These are phyloP conservation scores for Naganishia cerealis DNA, from an alignment of 1,284 basidiomycete genomes.

Conservation along the genomic window DNA sequence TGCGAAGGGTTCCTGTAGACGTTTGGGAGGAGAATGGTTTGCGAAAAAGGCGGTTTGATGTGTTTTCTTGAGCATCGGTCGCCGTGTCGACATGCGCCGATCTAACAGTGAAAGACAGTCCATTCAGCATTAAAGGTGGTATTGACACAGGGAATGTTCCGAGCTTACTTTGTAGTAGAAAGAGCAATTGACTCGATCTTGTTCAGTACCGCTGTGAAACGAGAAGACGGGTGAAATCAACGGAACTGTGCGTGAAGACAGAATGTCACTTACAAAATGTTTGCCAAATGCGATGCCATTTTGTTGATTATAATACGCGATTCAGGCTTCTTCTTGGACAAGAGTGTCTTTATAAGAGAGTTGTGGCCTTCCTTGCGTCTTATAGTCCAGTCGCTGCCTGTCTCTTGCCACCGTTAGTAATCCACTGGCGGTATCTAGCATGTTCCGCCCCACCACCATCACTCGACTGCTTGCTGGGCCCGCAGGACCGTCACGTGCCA, in stretches of 20 bases:
- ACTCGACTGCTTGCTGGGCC: background rate
- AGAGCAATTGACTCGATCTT: constrained; percentile 55
- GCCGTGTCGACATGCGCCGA: constrained; percentile 54
- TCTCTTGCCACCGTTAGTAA: constrained; percentile 2
- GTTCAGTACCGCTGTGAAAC: constrained; percentile 51
- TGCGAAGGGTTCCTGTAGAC: constrained; percentile 96
- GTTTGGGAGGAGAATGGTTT: constrained; percentile 96
- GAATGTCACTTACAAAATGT: constrained; percentile 51
- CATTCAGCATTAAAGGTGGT: background rate
- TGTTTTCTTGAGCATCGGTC: constrained; percentile 70
- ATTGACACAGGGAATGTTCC: no score
- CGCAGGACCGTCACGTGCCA: background rate
- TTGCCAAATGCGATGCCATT: constrained; percentile 53
- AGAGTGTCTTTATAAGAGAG: background rate
- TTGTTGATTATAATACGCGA: background rate
- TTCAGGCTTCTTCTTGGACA: background rate
- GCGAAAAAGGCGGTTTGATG: constrained; percentile 93
- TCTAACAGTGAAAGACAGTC: constrained; percentile 33
- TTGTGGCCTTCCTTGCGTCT: background rate
- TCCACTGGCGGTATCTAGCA: background rate
- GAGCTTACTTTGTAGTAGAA: constrained; percentile 51
- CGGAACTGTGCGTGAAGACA: background rate
- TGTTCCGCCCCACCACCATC: background rate
- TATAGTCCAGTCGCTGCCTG: background rate
- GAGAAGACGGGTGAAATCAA: background rate